Conservation (phyloP, 2,329 filamentous ascomycete genomes). For the Talaromyces marneffei region DNA sequence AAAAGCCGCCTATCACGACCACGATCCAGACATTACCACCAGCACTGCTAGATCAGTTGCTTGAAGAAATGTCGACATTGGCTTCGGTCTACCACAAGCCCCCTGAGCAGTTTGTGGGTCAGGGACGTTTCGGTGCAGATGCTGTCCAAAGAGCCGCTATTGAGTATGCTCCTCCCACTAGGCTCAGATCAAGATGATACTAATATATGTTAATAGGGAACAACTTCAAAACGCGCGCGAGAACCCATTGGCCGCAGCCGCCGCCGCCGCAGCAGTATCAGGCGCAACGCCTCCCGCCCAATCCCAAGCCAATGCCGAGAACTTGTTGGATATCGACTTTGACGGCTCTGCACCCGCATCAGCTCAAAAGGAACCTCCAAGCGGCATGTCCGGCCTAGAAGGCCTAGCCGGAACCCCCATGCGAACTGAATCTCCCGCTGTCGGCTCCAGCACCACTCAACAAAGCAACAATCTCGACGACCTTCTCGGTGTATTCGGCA, state of each 20-base stretch:
- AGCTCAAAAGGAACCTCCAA: constrained; percentile 58
- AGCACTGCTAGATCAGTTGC: constrained; percentile 78
- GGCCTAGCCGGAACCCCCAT: constrained; percentile 54
- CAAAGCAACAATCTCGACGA: constrained; percentile 67
- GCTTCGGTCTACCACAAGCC: constrained; percentile 98
- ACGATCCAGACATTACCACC: constrained; percentile 88
- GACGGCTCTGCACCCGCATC: constrained; percentile 91
- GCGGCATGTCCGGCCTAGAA: constrained; percentile 60
- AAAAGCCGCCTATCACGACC: constrained; percentile 88
- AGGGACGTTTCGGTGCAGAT: constrained; percentile 88
- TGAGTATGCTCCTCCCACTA: constrained; percentile 48
- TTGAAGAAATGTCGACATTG: constrained; percentile 85
- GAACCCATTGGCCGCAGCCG: constrained; percentile 86
- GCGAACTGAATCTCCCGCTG: constrained; percentile 39
- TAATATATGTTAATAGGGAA: constrained; percentile 48
- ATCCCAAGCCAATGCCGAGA: constrained; percentile 77
- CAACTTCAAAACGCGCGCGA: constrained; percentile 87
- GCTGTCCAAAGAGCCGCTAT: constrained; percentile 93
- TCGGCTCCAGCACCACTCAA: constrained; percentile 22
- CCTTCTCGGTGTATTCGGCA: constrained; percentile 65
- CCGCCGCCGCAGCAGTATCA: constrained; percentile 57
- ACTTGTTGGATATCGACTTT: constrained; percentile 92
- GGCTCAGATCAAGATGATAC: neutral
- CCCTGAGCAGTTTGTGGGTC: constrained; percentile 94
- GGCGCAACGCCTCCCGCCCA: constrained; percentile 47